Conservation (phyloP, 2,329 filamentous ascomycete genomes). For the Pseudocercospora eumusae region DNA sequence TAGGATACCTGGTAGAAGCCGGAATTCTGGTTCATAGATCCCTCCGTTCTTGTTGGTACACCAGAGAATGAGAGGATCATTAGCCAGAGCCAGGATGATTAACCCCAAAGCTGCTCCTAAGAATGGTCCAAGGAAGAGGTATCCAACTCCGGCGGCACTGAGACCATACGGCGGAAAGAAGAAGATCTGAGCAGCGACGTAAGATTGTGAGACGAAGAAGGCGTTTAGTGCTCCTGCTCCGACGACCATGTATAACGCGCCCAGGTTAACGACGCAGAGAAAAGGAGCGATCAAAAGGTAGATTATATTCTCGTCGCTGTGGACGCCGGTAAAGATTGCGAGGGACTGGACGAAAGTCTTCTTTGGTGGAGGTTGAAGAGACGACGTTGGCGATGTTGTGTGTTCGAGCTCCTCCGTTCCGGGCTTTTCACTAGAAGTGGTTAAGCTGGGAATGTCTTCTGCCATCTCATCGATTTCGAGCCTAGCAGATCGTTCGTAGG, state of each 20-base stretch:
- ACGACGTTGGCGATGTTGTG: background rate
- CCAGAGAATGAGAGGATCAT: background rate
- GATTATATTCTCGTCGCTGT: background rate
- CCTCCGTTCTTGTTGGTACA: background rate
- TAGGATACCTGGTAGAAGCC: background rate
- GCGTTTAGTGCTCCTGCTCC: background rate
- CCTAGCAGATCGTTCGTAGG: background rate
- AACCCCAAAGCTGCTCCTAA: background rate
- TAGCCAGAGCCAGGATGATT: background rate
- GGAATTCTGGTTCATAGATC: background rate
- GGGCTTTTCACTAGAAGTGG: no score
- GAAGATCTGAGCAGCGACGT: constrained; percentile 1
- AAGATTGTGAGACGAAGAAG: constrained; percentile 1
- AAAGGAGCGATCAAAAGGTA: background rate
- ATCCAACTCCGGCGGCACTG: background rate
- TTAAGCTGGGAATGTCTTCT: background rate
- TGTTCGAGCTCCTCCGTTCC: background rate
- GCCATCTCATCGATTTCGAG: background rate
- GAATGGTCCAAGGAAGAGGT: background rate
- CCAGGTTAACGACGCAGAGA: background rate
- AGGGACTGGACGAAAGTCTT: background rate
- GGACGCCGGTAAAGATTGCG: background rate
- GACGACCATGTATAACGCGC: background rate
- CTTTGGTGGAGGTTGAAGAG: background rate
- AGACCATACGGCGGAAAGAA: background rate